Conservation (phyloP, 768 basidiomycete genomes). For the Serendipita vermifera region DNA sequence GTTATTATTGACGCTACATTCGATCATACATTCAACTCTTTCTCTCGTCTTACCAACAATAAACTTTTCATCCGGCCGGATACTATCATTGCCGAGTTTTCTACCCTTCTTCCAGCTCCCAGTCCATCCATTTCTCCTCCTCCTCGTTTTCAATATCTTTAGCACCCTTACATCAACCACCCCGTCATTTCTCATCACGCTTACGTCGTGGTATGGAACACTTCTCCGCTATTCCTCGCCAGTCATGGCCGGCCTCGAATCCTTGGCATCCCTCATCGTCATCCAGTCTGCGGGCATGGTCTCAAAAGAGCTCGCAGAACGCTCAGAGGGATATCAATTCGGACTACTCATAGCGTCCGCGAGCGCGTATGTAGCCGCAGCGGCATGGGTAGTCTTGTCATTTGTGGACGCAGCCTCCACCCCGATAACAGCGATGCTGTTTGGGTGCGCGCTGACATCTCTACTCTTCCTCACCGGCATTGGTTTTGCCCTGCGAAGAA, state of each 20-base stretch:
- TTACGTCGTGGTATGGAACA: slow-evolving; percentile 60
- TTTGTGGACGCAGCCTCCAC: slow-evolving; percentile 75
- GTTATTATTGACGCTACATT: slow-evolving; percentile 58
- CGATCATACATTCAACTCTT: slow-evolving; percentile 72
- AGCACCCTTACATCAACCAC: slow-evolving; percentile 31
- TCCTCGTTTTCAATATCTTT: slow-evolving; percentile 78
- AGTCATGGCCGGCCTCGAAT: slow-evolving; percentile 69
- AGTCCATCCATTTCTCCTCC: slow-evolving; percentile 74
- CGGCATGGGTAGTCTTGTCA: slow-evolving; percentile 74
- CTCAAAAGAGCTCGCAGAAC: slow-evolving; percentile 56
- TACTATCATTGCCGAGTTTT: slow-evolving; percentile 51
- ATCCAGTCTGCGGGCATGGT: slow-evolving; percentile 70
- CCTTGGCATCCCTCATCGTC: slow-evolving; percentile 70
- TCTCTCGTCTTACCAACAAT: slow-evolving; percentile 27
- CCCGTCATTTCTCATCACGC: slow-evolving; percentile 22
- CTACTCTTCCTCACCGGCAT: slow-evolving; percentile 86
- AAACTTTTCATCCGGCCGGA: slow-evolving; percentile 1
- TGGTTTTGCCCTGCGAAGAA: slow-evolving; percentile 75
- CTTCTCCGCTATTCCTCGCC: slow-evolving; percentile 60
- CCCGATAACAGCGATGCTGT: slow-evolving; percentile 74
- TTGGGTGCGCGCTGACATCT: slow-evolving; percentile 78
- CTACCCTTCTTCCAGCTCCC: slow-evolving; percentile 73
- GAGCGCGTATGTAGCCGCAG: slow-evolving; percentile 64
- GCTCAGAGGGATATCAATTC: slow-evolving; percentile 66
- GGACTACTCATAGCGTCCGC: slow-evolving; percentile 63